Evolutionary conservation across 495 filamentous ascomycete genomes (phyloP).

Genomic region (Staphylotrichum longicolle): DNA sequence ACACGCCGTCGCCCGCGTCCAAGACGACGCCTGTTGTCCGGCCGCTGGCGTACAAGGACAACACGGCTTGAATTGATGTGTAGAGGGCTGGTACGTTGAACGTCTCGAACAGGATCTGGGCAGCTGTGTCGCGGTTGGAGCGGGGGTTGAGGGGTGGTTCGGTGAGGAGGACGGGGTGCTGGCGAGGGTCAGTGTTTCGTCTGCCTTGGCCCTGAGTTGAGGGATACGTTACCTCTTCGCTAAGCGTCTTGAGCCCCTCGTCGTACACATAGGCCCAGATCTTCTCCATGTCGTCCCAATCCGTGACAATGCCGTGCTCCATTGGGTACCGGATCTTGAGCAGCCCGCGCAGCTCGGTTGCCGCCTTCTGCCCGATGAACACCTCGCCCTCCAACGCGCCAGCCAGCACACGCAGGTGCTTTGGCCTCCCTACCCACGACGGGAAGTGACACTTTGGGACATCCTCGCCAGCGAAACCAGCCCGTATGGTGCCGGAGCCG

Average conservation of each 20-base stretch:
- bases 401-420: constrained; percentile 92
- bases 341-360: constrained; percentile 85
- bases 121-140: constrained; percentile 92
- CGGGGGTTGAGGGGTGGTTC: constrained; percentile 96
- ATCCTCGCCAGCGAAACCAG: constrained; percentile 95
- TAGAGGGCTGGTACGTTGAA: constrained; percentile 98
- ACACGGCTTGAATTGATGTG: constrained; percentile 93
- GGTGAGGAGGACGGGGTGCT: constrained; percentile 95
- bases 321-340: constrained; percentile 94
- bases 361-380: constrained; percentile 90
- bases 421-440: constrained; percentile 96
- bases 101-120: constrained; percentile 97
- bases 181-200: constrained; percentile 16
- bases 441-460: constrained; percentile 95
- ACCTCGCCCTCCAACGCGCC: constrained; percentile 95
- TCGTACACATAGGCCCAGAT: constrained; percentile 82
- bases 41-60: constrained; percentile 94
- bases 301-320: constrained; percentile 97
- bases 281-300: constrained; percentile 99
- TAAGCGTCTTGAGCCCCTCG: constrained; percentile 81
- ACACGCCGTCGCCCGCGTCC: constrained; percentile 94
- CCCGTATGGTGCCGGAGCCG: constrained; percentile 95
- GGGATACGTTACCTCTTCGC: constrained; percentile 70
- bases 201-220: neutral
- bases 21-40: constrained; percentile 95